Evolutionary conservation across 2,329 filamentous ascomycete genomes (phyloP).

Genomic region (Apiospora rasikravindrae): DNA sequence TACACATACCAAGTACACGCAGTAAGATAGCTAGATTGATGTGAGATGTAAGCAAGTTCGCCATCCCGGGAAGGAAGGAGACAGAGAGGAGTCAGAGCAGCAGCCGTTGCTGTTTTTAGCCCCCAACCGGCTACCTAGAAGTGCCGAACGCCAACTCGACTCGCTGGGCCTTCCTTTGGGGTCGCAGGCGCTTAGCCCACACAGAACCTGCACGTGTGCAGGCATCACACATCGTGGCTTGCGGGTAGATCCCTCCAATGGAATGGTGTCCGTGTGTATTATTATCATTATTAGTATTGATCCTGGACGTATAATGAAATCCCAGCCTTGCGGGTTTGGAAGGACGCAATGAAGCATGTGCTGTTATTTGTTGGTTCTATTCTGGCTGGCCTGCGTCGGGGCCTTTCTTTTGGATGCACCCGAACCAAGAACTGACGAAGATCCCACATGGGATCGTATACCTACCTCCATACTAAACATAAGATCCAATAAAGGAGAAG

Average conservation of each 20-base stretch:
- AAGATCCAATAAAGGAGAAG: not conserved
- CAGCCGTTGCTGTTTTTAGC: conserved; percentile 14
- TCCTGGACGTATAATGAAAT: not conserved
- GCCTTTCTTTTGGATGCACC: conserved; percentile 8
- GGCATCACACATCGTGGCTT: conserved; percentile 13
- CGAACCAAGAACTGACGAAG: not conserved
- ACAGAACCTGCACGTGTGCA: conserved; percentile 5
- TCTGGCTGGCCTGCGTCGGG: not conserved
- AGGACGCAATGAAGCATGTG: not conserved
- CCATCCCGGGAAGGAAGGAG: not conserved
- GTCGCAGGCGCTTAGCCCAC: conserved; percentile 15
- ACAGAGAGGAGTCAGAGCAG: not conserved
- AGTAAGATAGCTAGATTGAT: not conserved
- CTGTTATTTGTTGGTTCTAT: not conserved
- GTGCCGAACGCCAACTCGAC: conserved; percentile 1
- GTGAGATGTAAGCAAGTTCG: not conserved
- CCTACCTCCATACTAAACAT: not conserved
- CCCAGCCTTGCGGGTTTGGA: not conserved
- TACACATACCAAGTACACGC: not conserved
- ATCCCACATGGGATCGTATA: not conserved
- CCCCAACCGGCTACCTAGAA: conserved; percentile 10
- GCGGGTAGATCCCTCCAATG: conserved; percentile 11
- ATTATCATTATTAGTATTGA: not conserved
- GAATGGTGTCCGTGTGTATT: not conserved
- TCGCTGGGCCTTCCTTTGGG: conserved; percentile 2